Evolutionary conservation across 1,139 yeast species (phyloP).

Genomic region (Geotrichum europaeum): DNA sequence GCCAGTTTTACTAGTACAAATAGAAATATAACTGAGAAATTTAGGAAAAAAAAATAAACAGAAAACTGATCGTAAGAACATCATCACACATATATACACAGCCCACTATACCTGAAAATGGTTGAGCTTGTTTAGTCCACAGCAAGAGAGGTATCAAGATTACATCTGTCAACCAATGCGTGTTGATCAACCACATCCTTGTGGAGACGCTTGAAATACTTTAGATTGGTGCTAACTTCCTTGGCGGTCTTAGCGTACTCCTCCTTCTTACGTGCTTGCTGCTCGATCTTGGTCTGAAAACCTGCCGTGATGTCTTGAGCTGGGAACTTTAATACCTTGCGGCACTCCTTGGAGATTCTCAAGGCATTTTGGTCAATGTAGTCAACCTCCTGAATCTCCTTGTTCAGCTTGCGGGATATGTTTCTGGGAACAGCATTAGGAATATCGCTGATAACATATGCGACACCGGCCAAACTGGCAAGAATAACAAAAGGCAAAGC

Average conservation of each 20-base stretch:
- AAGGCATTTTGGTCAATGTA: slow-evolving; percentile 73
- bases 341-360: slow-evolving; percentile 74
- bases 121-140: not conserved
- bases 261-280: slow-evolving; percentile 54
- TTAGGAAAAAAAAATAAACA: not conserved
- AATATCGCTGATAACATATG: slow-evolving; percentile 68
- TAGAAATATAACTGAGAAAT: not conserved
- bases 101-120: not conserved
- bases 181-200: slow-evolving; percentile 32
- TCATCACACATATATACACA: not conserved
- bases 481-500: slow-evolving; percentile 47
- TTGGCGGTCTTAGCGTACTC: slow-evolving; percentile 49
- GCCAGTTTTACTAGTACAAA: not conserved
- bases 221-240: slow-evolving; percentile 50
- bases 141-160: slow-evolving; percentile 19
- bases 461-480: slow-evolving; percentile 52
- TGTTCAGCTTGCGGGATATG: slow-evolving; percentile 63
- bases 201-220: slow-evolving; percentile 54
- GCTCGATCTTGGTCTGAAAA: slow-evolving; percentile 66
- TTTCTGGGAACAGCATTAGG: slow-evolving; percentile 88
- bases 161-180: slow-evolving; percentile 24
- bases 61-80: not conserved
- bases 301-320: slow-evolving; percentile 74
- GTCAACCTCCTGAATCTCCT: slow-evolving; percentile 58
- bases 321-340: slow-evolving; percentile 75